A percentile compares a stretch with the other conserved stretches of the same genome.
These are phyloP conservation scores for Immersiella caudata DNA, from an alignment of 495 filamentous ascomycete genomes.

Conservation along the genomic window DNA sequence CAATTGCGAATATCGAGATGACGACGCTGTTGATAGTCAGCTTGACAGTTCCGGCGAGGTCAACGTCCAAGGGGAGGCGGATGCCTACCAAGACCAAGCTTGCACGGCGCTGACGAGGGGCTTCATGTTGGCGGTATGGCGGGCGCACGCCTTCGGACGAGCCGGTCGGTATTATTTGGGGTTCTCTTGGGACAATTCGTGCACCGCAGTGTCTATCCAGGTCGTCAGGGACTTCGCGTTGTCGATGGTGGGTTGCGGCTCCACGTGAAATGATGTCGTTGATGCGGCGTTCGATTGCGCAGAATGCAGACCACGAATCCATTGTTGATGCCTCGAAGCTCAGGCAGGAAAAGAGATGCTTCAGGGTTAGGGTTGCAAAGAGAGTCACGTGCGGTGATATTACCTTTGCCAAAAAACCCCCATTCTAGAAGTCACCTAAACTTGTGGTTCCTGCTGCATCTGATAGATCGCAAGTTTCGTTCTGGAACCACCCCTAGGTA, in stretches of 20 bases:
- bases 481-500: not conserved
- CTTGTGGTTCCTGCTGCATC: not conserved
- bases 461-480: not conserved
- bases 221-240: not conserved
- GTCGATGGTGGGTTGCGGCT: constrained; percentile 1
- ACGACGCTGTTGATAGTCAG: constrained; percentile 63
- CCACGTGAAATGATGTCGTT: constrained; percentile 11
- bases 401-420: not conserved
- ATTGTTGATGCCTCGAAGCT: not conserved
- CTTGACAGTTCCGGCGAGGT: not conserved
- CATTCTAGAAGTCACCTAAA: not conserved
- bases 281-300: not conserved
- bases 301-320: not conserved
- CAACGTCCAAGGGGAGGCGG: constrained; percentile 2
- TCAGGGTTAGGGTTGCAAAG: constrained; percentile 11
- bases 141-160: not conserved
- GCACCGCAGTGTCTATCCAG: not conserved
- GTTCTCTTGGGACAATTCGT: not conserved
- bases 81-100: constrained; percentile 84
- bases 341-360: not conserved
- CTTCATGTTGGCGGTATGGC: constrained; percentile 69
- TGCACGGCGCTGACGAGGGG: constrained; percentile 86
- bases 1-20: constrained; percentile 83
- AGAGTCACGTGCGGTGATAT: not conserved
- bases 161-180: not conserved